Base-by-base conservation (phyloP, 441 rosid genomes). In the Breynia disticha region DNA sequence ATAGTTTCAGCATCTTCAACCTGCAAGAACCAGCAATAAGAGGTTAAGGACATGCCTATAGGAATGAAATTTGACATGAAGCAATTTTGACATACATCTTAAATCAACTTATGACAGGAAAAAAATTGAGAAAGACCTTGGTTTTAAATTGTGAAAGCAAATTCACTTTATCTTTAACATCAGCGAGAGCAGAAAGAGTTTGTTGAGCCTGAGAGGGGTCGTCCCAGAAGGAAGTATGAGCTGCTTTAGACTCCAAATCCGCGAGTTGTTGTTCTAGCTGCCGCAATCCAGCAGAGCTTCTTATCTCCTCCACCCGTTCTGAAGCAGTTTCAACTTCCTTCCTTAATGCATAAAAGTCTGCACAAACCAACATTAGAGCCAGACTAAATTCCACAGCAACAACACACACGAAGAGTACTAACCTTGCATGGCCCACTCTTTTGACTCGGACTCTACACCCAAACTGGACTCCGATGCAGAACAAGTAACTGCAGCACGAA, bases 1-100 rank as follows among this genome's bases (percentile, higher is more conserved):
- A 91, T 77, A 28, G 98, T 91, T 70, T 80, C 86, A 8, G 87
- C 95, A 72, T 91, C 98, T 73, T 91, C 98, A 62, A 82, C 83
- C 98, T 91, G 65, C 66, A 52, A 24, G 32, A 24, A 24, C 32
- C 32, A 24, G 7, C 32, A 2, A 7, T 2, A 24, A 24, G 32
- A 3, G 32, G 32, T 24, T 7, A 24, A 24, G 32, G 32, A 24
- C 4, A 24, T 24, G 32, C 32, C 32, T 24, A 7, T 24, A 24
- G 32, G 32, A 24, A 24, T 2, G 4, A 24, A 24, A 24, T 7
- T 24, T 24, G 32, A 24, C 32, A 24, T 7, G 32, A 2, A 24
- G 3, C 32, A 24, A 24, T 24, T 24, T 24, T 24, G 4, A 24
- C 3, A 24, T 24, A 24, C 32, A 24, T 24, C 32, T 24, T 24